Percentiles rank a stretch among this genome's conserved stretches.
These are phyloP conservation scores for Monosporascus sp. DNA, from an alignment of 2,329 filamentous ascomycete species.

Conservation along the genomic window DNA sequence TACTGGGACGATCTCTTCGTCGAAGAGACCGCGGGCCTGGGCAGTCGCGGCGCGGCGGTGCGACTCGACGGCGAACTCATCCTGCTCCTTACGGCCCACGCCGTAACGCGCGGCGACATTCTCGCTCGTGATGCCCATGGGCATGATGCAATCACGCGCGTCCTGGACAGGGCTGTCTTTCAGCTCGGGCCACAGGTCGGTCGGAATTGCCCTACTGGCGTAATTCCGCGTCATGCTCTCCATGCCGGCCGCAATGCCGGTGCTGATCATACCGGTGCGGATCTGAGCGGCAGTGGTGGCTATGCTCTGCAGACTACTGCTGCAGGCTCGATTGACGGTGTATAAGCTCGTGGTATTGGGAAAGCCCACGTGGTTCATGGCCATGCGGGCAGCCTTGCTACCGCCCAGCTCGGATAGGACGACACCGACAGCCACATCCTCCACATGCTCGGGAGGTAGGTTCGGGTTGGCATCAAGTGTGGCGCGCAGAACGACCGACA, in stretches of 20 bases:
- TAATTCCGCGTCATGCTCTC: constrained; percentile 97
- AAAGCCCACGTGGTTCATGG: constrained; percentile 77
- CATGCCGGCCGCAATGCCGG: constrained; percentile 83
- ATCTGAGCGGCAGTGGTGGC: constrained; percentile 71
- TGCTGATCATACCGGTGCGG: constrained; percentile 63
- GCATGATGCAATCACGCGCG: constrained; percentile 83
- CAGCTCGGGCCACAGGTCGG: constrained; percentile 71
- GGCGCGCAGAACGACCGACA: constrained; percentile 60
- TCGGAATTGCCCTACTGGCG: constrained; percentile 76
- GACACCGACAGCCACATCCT: constrained; percentile 82
- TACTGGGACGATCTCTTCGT: constrained; percentile 75
- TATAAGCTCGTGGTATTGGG: constrained; percentile 69
- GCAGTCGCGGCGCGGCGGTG: constrained; percentile 71
- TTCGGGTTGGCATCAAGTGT: constrained; percentile 68
- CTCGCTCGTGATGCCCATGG: constrained; percentile 86
- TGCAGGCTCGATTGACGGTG: constrained; percentile 86
- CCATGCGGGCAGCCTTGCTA: constrained; percentile 86
- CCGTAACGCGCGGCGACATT: constrained; percentile 78
- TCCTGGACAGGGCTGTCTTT: constrained; percentile 60
- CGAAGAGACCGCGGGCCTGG: constrained; percentile 64
- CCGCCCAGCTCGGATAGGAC: constrained; percentile 89
- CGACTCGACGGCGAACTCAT: constrained; percentile 71
- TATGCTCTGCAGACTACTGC: constrained; percentile 71
- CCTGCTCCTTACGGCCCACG: constrained; percentile 70
- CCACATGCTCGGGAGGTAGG: constrained; percentile 62